phyloP scores from a whole-genome alignment of 179 eudicot genomes.

The Patellifolia procumbens region DNA sequence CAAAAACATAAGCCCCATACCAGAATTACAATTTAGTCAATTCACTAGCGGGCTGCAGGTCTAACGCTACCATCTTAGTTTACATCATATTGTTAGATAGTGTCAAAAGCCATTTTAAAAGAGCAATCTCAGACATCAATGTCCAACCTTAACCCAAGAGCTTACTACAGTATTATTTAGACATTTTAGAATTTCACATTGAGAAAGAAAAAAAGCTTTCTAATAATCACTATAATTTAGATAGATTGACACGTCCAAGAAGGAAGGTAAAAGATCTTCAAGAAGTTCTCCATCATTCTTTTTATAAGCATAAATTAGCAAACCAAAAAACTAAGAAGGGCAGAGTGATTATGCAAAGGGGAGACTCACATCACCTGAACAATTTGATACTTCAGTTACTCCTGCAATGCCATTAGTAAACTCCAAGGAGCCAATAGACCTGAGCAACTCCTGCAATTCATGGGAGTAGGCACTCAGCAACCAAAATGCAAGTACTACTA shows the following conservation, averaged over 20 bases:
- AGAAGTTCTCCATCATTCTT: not conserved
- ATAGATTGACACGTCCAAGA: not conserved
- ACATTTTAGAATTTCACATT: not conserved
- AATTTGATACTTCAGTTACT: slow-evolving; percentile 75
- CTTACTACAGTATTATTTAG: not conserved
- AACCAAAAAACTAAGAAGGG: not conserved
- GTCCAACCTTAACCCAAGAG: not conserved
- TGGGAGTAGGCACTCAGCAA: slow-evolving; percentile 4
- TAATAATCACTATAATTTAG: not conserved
- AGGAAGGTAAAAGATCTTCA: not conserved
- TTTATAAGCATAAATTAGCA: not conserved
- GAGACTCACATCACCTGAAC: slow-evolving; percentile 88
- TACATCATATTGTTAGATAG: not conserved
- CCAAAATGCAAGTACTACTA: not conserved
- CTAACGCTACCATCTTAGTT: not conserved
- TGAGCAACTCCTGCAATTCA: slow-evolving; percentile 75
- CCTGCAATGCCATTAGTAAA: slow-evolving; percentile 86
- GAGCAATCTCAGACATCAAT: too few relatives aligned
- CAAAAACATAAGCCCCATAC: not conserved
- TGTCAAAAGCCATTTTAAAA: not conserved
- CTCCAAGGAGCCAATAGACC: slow-evolving; percentile 58
- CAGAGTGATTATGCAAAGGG: not conserved
- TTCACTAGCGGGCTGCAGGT: not conserved
- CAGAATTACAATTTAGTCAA: not conserved
- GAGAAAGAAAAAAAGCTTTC: not conserved